Percentiles rank a stretch among this genome's conserved stretches.
Conservation (phyloP, 805 yeast genomes). For the Millerozyma miso region DNA sequence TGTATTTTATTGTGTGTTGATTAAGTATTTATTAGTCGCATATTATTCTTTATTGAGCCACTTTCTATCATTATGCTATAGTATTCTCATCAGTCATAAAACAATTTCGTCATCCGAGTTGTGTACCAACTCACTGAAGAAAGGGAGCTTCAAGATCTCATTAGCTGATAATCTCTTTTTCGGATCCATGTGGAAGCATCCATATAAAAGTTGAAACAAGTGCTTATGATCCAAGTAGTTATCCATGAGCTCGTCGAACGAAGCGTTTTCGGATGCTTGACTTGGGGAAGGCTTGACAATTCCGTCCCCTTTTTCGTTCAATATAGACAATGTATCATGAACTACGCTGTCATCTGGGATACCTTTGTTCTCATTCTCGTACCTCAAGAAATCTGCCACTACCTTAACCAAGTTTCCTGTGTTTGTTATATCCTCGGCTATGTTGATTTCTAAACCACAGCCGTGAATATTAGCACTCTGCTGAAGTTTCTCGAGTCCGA, state of each 20-base stretch:
- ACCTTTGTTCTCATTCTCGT: slow-evolving; percentile 53
- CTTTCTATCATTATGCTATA: slow-evolving; percentile 1
- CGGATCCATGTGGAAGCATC: slow-evolving; percentile 57
- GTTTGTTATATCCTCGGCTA: slow-evolving; percentile 13
- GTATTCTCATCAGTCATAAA: slow-evolving; percentile 1
- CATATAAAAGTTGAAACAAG: slow-evolving; percentile 53
- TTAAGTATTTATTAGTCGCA: neutral
- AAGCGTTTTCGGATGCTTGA: slow-evolving; percentile 2
- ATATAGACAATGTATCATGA: slow-evolving; percentile 53
- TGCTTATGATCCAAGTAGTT: slow-evolving; percentile 38
- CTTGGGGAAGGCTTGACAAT: slow-evolving; percentile 22
- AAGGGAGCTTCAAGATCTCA: slow-evolving; percentile 53
- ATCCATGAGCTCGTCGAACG: slow-evolving; percentile 18
- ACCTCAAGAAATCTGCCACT: slow-evolving; percentile 21
- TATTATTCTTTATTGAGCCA: neutral
- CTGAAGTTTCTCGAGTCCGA: slow-evolving; percentile 70
- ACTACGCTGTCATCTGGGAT: slow-evolving; percentile 72
- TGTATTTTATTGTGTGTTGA: neutral
- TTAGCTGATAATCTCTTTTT: slow-evolving; percentile 52
- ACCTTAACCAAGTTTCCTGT: slow-evolving; percentile 33
- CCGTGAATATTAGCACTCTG: slow-evolving; percentile 85
- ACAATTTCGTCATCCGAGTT: slow-evolving; percentile 32
- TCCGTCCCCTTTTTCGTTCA: slow-evolving; percentile 38
- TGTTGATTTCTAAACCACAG: slow-evolving; percentile 63
- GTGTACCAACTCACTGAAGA: slow-evolving; percentile 46